These are phyloP conservation scores for Oropetium thomaeum DNA, from an alignment of 176 grass and related monocot genomes.

Conservation along the genomic window DNA sequence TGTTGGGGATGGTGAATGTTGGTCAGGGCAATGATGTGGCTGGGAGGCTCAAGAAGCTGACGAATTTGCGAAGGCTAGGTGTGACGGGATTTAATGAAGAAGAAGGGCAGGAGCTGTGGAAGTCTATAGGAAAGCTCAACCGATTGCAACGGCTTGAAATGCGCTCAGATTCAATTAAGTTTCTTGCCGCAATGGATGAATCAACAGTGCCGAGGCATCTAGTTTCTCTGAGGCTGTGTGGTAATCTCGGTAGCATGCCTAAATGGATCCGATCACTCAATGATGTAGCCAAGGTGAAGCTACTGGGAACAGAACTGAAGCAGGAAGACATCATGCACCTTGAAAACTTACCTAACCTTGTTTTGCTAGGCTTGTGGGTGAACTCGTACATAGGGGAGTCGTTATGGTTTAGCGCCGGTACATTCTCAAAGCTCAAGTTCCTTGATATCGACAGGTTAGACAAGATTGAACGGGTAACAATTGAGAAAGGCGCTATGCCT, in stretches of 20 bases:
- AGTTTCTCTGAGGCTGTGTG: slow-evolving; percentile 16
- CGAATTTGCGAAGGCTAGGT: slow-evolving; percentile 30
- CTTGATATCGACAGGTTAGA: slow-evolving; percentile 15
- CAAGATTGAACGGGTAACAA: background rate
- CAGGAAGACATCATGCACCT: slow-evolving; percentile 26
- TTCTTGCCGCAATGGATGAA: slow-evolving; percentile 4
- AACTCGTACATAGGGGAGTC: slow-evolving; percentile 13
- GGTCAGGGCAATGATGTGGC: background rate
- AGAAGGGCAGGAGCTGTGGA: slow-evolving; percentile 24
- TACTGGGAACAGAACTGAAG: slow-evolving; percentile 15
- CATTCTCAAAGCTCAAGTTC: slow-evolving; percentile 45
- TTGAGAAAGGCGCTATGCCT: slow-evolving; percentile 10
- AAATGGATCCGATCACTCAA: slow-evolving; percentile 23
- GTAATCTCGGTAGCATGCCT: slow-evolving; percentile 20
- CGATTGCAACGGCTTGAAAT: slow-evolving; percentile 36
- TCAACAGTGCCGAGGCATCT: slow-evolving; percentile 18
- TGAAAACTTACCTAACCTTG: slow-evolving; percentile 6
- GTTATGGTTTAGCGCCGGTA: background rate
- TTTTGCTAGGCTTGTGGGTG: slow-evolving; percentile 20
- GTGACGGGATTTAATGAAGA: background rate
- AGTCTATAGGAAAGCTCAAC: slow-evolving; percentile 24
- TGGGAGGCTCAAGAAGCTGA: slow-evolving; percentile 19
- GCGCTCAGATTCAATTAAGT: slow-evolving; percentile 32
- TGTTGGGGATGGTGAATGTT: slow-evolving; percentile 28
- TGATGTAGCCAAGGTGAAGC: slow-evolving; percentile 33